phyloP scores from a whole-genome alignment of 495 filamentous ascomycete genomes.

The Penicillium samsonianum region DNA sequence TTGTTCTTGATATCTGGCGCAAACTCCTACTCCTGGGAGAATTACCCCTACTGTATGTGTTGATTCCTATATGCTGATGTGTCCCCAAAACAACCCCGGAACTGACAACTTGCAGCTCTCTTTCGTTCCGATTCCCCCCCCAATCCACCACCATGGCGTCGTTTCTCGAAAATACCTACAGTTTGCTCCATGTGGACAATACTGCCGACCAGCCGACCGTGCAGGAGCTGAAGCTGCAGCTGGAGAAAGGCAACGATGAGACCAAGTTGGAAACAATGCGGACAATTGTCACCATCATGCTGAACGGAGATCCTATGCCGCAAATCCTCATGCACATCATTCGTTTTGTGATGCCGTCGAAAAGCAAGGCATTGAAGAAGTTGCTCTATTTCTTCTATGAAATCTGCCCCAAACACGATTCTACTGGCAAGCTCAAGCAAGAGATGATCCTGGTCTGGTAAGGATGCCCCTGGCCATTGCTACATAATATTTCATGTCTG shows the following conservation, averaged over 20 bases:
- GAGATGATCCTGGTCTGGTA: slow-evolving; percentile 99
- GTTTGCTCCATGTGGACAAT: slow-evolving; percentile 94
- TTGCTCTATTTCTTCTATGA: slow-evolving; percentile 99
- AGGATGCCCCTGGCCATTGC: slow-evolving; percentile 28
- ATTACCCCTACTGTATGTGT: slow-evolving; percentile 27
- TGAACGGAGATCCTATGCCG: slow-evolving; percentile 96
- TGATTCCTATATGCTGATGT: slow-evolving; percentile 27
- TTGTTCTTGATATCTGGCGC: slow-evolving; percentile 24
- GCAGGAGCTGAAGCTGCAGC: slow-evolving; percentile 87
- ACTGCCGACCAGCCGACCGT: slow-evolving; percentile 84
- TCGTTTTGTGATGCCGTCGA: slow-evolving; percentile 98
- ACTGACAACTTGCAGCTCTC: slow-evolving; percentile 46
- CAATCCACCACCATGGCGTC: slow-evolving; percentile 74
- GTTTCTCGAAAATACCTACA: slow-evolving; percentile 92
- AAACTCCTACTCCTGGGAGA: slow-evolving; percentile 31
- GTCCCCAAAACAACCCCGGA: slow-evolving; percentile 40
- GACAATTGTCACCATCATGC: slow-evolving; percentile 92
- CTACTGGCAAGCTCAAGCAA: slow-evolving; percentile 91
- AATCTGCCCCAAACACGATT: slow-evolving; percentile 94
- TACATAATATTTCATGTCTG: slow-evolving; percentile 11
- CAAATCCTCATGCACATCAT: slow-evolving; percentile 99
- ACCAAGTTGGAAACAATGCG: slow-evolving; percentile 98
- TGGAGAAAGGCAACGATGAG: slow-evolving; percentile 98
- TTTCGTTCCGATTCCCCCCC: slow-evolving; percentile 27
- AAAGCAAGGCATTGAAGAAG: slow-evolving; percentile 96